Evolutionary conservation across 768 basidiomycete species (phyloP).

Genomic region (Phaeotremella fagi): DNA sequence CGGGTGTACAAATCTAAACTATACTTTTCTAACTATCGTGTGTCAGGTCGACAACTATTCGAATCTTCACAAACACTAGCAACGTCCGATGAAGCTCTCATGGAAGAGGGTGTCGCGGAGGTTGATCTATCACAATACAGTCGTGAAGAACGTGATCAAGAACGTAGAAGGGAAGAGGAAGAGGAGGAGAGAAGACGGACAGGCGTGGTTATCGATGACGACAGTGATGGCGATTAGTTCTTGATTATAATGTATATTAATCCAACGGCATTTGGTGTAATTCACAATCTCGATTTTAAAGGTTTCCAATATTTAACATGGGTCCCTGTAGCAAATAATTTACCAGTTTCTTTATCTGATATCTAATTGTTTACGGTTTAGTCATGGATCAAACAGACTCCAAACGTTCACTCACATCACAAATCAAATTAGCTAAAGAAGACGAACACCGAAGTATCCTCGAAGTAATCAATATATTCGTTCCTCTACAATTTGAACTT

Average conservation of each 20-base stretch:
- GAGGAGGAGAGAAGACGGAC: constrained; percentile 56
- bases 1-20: too few species aligned
- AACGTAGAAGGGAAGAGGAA: constrained; percentile 57
- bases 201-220: constrained; percentile 25
- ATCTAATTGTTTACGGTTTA: too few species aligned
- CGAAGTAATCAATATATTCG: not conserved
- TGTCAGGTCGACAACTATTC: constrained; percentile 90
- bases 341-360: constrained; percentile 11
- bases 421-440: constrained; percentile 15
- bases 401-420: constrained; percentile 25
- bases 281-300: constrained; percentile 1
- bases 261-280: not conserved
- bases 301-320: constrained; percentile 26
- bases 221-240: constrained; percentile 28
- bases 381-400: too few species aligned
- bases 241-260: not conserved
- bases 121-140: constrained; percentile 89
- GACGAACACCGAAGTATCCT: not conserved
- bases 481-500: not conserved
- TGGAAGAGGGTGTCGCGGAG: constrained; percentile 74
- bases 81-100: constrained; percentile 67
- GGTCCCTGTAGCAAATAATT: constrained; percentile 12
- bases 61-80: constrained; percentile 70
- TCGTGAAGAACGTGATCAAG: constrained; percentile 55
- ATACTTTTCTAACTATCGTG: too few species aligned